Percentiles rank a stretch among this genome's conserved stretches.
phyloP scores from a whole-genome alignment of 1,284 basidiomycete genomes.

The Abortiporus biennis region DNA sequence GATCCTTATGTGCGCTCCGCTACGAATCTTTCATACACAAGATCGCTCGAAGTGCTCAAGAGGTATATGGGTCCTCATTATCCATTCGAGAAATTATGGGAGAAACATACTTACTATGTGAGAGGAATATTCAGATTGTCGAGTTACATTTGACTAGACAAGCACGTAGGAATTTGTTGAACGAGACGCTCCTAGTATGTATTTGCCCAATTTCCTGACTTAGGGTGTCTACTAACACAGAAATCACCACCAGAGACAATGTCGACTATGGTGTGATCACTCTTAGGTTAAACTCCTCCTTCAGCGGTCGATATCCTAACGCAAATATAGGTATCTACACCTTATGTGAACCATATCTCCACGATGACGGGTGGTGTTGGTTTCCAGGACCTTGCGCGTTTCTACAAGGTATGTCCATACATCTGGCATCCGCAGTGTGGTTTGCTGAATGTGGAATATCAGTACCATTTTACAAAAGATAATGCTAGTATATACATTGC shows the following conservation, averaged over 20 bases:
- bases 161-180: constrained; percentile 35
- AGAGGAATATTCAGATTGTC: constrained; percentile 5
- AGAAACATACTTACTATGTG: constrained; percentile 37
- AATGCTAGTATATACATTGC: constrained; percentile 13
- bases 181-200: constrained; percentile 33
- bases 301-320: too few relatives aligned
- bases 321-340: constrained; percentile 42
- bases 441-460: neutral
- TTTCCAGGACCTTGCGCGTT: constrained; percentile 32
- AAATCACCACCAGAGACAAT: constrained; percentile 31
- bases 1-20: constrained; percentile 34
- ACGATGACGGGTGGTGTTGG: constrained; percentile 42
- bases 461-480: constrained; percentile 38
- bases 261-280: constrained; percentile 33
- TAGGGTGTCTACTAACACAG: neutral
- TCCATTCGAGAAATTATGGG: constrained; percentile 38
- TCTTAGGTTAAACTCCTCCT: neutral
- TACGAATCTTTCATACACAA: constrained; percentile 33
- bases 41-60: constrained; percentile 33
- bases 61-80: constrained; percentile 36
- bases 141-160: too few relatives aligned
- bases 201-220: neutral
- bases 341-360: constrained; percentile 42
- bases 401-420: constrained; percentile 32
- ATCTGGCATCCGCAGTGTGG: neutral